Evolutionary conservation across 176 grass and related monocot genomes (phyloP), one percentile per base, ranked within the genome.

Genomic region (Guadua angustifolia): DNA sequence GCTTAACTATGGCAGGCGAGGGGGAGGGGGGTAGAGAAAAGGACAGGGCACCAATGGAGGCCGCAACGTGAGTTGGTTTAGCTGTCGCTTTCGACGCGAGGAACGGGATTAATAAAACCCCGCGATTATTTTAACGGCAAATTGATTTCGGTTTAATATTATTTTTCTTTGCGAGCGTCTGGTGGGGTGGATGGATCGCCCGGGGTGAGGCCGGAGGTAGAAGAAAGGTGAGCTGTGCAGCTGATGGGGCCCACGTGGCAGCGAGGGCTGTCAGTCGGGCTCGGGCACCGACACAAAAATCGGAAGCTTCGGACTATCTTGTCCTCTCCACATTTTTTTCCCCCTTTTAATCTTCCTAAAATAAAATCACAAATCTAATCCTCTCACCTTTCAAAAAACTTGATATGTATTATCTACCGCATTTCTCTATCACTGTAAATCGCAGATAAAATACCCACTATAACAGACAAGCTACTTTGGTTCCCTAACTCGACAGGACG

Each of bases 21-120:
- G 4, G 7, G 5, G 39, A 0, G 18, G 4, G 29, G 25, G 35
- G 83, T 29, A 22, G 9, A 59, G 79, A 70, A 70, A 87, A 87
- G 71, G 86, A 87, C 79, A 49, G 62, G 72, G 79, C 86, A 82
- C 71, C 78, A 38, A 45, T 15, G 52, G 72, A 82, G 66, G 70
- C 59, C 46, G 52, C 71, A 77, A 82, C 63, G 65, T 88, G 86
- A 88, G 86, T 62, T 83, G 53, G 86, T 83, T 88, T 58, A 43
- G 73, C 42, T n/a, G 79, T 83, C 86, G 79, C 79, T 78, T 11
- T 83, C 86, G 64, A 69, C 17, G 64, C 64, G 32, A 14, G 40
- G 32, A 57, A 45, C 69, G 57, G 51, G 65, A 74, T 57, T 46
- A 79, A 74, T 71, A 59, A 3, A 13, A 24, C 1, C 51, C 7